phyloP scores from a whole-genome alignment of 2,329 filamentous ascomycete species.

The Microsporum audouinii region DNA sequence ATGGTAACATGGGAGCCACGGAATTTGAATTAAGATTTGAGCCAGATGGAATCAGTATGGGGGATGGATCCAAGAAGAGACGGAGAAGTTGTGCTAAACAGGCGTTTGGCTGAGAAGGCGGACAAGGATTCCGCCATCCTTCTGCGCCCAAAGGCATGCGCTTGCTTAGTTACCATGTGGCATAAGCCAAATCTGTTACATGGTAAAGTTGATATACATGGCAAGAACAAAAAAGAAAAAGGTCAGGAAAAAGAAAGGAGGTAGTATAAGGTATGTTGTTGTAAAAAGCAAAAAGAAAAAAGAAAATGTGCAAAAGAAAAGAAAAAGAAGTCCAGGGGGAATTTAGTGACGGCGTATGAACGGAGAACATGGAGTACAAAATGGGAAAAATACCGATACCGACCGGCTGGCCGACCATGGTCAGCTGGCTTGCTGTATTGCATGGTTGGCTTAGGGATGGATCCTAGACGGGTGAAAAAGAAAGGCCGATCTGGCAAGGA shows the following conservation, averaged over 20 bases:
- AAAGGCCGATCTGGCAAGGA: background rate
- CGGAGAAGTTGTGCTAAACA: background rate
- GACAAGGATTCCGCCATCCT: conserved; percentile 3
- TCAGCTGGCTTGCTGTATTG: background rate
- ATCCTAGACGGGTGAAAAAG: background rate
- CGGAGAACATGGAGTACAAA: conserved; percentile 1
- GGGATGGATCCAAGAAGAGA: background rate
- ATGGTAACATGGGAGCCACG: conserved; percentile 2
- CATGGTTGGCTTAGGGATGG: background rate
- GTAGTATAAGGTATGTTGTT: background rate
- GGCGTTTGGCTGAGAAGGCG: conserved; percentile 2
- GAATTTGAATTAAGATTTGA: conserved; percentile 5
- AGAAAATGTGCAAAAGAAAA: conserved; percentile 1
- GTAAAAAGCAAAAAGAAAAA: background rate
- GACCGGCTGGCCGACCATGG: background rate
- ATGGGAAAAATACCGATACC: conserved; percentile 2
- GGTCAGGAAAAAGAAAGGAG: background rate
- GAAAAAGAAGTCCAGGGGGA: background rate
- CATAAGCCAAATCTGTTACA: conserved; percentile 1
- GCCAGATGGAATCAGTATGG: background rate
- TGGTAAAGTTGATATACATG: background rate
- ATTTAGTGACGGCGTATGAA: background rate
- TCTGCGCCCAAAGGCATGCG: conserved; percentile 1
- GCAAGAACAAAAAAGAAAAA: background rate
- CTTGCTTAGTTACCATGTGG: conserved; percentile 2